Evolutionary conservation across 306 rosid species (phyloP), one percentile per base, ranked within the genome.

Genomic region (Medicago ruthenica): DNA sequence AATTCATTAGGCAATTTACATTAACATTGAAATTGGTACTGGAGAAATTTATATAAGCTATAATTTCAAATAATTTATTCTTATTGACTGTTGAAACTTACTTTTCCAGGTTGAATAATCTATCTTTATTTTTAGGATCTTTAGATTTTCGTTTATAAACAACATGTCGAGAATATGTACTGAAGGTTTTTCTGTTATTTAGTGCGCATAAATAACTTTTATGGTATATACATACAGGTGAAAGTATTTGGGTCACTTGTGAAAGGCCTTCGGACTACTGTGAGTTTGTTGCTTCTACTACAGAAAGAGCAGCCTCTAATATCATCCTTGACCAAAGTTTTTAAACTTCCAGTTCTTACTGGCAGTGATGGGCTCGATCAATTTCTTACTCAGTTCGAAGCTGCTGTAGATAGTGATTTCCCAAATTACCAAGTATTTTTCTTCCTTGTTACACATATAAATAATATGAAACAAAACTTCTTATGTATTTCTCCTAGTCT

Each of bases 331-430:
- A 67, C 69, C 31, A 92, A 86, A 78, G 82, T 87, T 67, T 86
- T 81, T 73, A 90, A 81, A 83, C 76, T 90, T 82, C 97, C 95
- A 71, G 24, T 7, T 78, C 83, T 94, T 69, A 81, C 71, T 34
- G 87, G 95, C 73, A 74, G 79, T 79, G 73, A 82, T 10, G 98
- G 97, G 73, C 97, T 94, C 1, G 89, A 86, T 79, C 87, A 92
- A 76, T 90, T 88, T 82, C 96, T 92, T 75, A 39, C 87, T 61
- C 98, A 94, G 82, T 88, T 94, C 86, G 98, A 90, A 86, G 98
- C 97, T 65, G 96, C 97, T 76, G 70, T 94, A 70, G 95, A 87
- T 10, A 92, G 97, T 48, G 97, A 94, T 81, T 94, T 92, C 72
- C 93, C 96, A 22, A 84, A 86, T 67, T 94, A 86, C 85, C 95